Evolutionary conservation across 805 yeast genomes (phyloP).

Genomic region (Candida quercuum): DNA sequence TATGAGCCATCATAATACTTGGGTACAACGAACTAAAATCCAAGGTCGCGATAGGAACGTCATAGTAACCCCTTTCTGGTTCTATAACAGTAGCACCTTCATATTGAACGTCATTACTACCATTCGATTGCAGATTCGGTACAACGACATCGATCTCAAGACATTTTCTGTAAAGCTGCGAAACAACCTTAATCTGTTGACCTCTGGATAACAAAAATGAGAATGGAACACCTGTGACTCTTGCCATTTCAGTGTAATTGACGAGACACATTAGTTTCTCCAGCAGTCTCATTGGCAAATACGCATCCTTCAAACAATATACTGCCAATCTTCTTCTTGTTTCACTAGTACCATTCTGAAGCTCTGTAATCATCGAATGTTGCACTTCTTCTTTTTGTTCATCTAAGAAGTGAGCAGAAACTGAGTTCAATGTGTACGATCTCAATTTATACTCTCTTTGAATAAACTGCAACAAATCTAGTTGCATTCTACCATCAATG

Average conservation of each 20-base stretch:
- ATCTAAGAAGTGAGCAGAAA: slow-evolving; percentile 85
- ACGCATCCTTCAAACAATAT: slow-evolving; percentile 95
- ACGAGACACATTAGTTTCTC: slow-evolving; percentile 95
- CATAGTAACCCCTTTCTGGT: slow-evolving; percentile 92
- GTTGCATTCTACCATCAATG: slow-evolving; percentile 93
- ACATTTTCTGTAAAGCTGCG: slow-evolving; percentile 93
- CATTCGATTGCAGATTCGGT: slow-evolving; percentile 79
- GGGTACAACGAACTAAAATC: slow-evolving; percentile 98
- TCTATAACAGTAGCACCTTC: slow-evolving; percentile 99
- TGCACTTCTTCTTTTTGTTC: slow-evolving; percentile 99
- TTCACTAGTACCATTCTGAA: slow-evolving; percentile 89
- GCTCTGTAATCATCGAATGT: slow-evolving; percentile 90
- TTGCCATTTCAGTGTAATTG: slow-evolving; percentile 98
- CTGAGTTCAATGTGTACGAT: slow-evolving; percentile 92
- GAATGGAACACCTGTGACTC: slow-evolving; percentile 98
- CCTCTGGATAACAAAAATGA: slow-evolving; percentile 86
- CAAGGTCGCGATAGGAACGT: slow-evolving; percentile 93
- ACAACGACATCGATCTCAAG: slow-evolving; percentile 78
- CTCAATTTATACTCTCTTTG: slow-evolving; percentile 94
- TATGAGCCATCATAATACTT: slow-evolving; percentile 98
- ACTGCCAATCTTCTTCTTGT: slow-evolving; percentile 94
- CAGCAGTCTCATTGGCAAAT: slow-evolving; percentile 77
- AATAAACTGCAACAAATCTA: slow-evolving; percentile 86
- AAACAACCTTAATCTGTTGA: slow-evolving; percentile 95
- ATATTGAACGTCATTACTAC: slow-evolving; percentile 81